Conservation (phyloP, 768 basidiomycete species). For the Collybia sp. region DNA sequence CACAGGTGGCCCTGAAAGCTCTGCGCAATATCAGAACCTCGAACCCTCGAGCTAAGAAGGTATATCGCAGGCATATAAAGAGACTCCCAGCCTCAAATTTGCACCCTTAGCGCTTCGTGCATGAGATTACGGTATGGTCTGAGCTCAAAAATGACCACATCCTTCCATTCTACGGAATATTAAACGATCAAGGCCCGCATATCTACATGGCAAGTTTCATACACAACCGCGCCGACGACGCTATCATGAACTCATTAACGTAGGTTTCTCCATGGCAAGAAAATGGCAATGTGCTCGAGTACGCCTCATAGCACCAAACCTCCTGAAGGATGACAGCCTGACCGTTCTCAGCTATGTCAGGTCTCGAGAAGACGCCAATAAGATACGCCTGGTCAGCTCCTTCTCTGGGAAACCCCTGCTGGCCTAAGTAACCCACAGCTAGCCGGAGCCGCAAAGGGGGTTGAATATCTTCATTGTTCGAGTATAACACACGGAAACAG, state of each 20-base stretch:
- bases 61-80: slow-evolving; percentile 16
- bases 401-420: neutral
- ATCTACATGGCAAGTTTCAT: slow-evolving; percentile 39
- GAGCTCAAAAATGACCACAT: slow-evolving; percentile 46
- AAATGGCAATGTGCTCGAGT: slow-evolving; percentile 53
- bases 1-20: slow-evolving; percentile 54
- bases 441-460: slow-evolving; percentile 47
- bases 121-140: slow-evolving; percentile 53
- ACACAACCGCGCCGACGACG: neutral
- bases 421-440: slow-evolving; percentile 28
- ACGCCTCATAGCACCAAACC: slow-evolving; percentile 7
- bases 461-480: slow-evolving; percentile 50
- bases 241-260: neutral
- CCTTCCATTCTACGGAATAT: slow-evolving; percentile 51
- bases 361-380: slow-evolving; percentile 29
- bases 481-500: slow-evolving; percentile 58
- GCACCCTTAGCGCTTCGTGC: slow-evolving; percentile 48
- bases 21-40: slow-evolving; percentile 40
- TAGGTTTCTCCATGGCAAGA: slow-evolving; percentile 64
- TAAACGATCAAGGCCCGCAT: slow-evolving; percentile 45
- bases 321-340: neutral
- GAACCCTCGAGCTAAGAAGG: slow-evolving; percentile 37
- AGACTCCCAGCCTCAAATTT: neutral
- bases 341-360: slow-evolving; percentile 33
- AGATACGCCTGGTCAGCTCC: slow-evolving; percentile 35